Evolutionary conservation across 2,329 filamentous ascomycete genomes (phyloP).

Genomic region (Metarhizium anisopliae): DNA sequence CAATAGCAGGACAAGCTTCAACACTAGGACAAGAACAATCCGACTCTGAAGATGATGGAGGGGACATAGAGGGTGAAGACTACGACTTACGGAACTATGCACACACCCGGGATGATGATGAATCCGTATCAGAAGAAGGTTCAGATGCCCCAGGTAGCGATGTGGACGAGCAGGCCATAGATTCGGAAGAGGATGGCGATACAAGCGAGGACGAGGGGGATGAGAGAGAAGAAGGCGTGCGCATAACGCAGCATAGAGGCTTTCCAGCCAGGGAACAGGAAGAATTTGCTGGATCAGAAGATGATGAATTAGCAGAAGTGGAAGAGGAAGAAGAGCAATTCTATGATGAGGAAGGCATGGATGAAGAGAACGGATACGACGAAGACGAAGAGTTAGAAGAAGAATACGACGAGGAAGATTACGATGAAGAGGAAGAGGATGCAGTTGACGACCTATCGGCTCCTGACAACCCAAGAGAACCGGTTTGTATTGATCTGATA

Average conservation of each 20-base stretch:
- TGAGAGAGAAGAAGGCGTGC: neutral
- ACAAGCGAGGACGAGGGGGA: slow-evolving; percentile 2
- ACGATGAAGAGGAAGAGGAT: slow-evolving; percentile 3
- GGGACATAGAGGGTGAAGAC: slow-evolving; percentile 22
- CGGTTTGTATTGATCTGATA: slow-evolving; percentile 37
- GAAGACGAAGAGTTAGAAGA: slow-evolving; percentile 4
- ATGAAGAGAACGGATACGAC: neutral
- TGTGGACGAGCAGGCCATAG: slow-evolving; percentile 13
- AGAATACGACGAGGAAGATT: slow-evolving; percentile 1
- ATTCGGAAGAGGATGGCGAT: slow-evolving; percentile 16
- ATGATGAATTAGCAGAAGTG: slow-evolving; percentile 18
- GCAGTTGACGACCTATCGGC: slow-evolving; percentile 1
- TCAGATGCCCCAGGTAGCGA: slow-evolving; percentile 9
- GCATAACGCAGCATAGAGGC: neutral
- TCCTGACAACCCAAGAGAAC: slow-evolving; percentile 18
- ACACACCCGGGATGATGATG: slow-evolving; percentile 21
- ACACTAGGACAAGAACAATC: slow-evolving; percentile 12
- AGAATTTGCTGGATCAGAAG: slow-evolving; percentile 9
- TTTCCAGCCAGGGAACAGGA: neutral
- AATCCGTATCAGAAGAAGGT: slow-evolving; percentile 9
- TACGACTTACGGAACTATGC: slow-evolving; percentile 25
- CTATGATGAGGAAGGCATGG: slow-evolving; percentile 21
- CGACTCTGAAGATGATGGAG: slow-evolving; percentile 13
- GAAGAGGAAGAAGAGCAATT: slow-evolving; percentile 14
- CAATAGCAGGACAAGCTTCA: neutral